These are phyloP conservation scores for Glarea lozoyensis DNA, from an alignment of 495 filamentous ascomycete genomes.

Conservation along the genomic window DNA sequence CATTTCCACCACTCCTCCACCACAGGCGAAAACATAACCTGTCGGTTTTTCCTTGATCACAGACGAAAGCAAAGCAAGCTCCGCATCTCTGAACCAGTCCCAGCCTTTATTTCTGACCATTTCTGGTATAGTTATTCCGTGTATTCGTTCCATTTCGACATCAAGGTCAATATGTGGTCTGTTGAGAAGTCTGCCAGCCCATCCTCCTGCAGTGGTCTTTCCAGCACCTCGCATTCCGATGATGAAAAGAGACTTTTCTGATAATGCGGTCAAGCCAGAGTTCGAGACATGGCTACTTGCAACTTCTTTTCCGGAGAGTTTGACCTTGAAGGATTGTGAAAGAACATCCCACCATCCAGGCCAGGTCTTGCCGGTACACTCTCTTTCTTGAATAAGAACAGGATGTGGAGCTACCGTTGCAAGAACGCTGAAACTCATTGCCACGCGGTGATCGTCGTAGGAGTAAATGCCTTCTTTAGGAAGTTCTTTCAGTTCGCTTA, in stretches of 20 bases:
- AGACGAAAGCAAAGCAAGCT: conserved; percentile 64
- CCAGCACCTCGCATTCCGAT: conserved; percentile 97
- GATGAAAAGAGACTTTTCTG: conserved; percentile 68
- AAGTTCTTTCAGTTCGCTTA: conserved; percentile 46
- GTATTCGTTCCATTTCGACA: conserved; percentile 64
- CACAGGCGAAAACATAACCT: conserved; percentile 83
- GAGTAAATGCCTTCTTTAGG: conserved; percentile 70
- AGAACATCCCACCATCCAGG: conserved; percentile 96
- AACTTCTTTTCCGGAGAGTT: conserved; percentile 63
- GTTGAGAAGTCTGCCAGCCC: conserved; percentile 66
- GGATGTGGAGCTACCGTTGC: conserved; percentile 64
- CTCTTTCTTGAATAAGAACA: conserved; percentile 74
- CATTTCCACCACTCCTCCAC: conserved; percentile 87
- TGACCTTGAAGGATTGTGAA: conserved; percentile 62
- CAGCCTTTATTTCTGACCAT: conserved; percentile 72
- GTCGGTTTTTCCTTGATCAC: conserved; percentile 64
- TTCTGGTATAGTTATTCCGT: conserved; percentile 71
- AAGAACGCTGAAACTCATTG: conserved; percentile 96
- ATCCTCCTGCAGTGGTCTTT: conserved; percentile 86
- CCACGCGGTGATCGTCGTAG: conserved; percentile 96
- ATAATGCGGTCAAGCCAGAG: conserved; percentile 4
- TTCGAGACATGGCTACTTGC: conserved; percentile 26
- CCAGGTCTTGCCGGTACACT: conserved; percentile 98
- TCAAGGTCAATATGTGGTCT: conserved; percentile 83
- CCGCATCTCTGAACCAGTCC: conserved; percentile 79